phyloP scores from a whole-genome alignment of 2,329 filamentous ascomycete genomes.

The Microascus cirrosus region DNA sequence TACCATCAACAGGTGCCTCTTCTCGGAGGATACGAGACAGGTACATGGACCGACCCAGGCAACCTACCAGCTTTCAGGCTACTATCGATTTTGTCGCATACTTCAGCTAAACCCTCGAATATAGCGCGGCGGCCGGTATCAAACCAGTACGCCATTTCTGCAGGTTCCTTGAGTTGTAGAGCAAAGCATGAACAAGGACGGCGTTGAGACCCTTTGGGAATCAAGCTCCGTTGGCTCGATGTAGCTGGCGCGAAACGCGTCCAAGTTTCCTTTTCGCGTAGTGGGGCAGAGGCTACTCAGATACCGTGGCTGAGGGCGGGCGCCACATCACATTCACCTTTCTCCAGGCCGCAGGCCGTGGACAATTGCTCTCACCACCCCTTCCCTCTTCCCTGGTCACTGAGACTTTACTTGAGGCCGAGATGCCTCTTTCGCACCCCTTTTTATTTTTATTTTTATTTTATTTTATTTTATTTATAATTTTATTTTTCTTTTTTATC shows the following conservation, averaged over 20 bases:
- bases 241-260: background rate
- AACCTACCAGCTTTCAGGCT: slow-evolving; percentile 22
- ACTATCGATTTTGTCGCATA: slow-evolving; percentile 27
- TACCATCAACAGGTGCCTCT: slow-evolving; percentile 1
- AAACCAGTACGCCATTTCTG: slow-evolving; percentile 17
- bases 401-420: too few relatives aligned
- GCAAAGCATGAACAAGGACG: background rate
- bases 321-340: too few relatives aligned
- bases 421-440: too few relatives aligned
- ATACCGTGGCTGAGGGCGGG: background rate
- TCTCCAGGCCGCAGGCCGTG: too few relatives aligned
- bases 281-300: background rate
- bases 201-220: background rate
- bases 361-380: too few relatives aligned
- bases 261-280: background rate
- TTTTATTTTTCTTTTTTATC: too few relatives aligned
- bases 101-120: slow-evolving; percentile 24
- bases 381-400: too few relatives aligned
- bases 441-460: too few relatives aligned
- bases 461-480: too few relatives aligned
- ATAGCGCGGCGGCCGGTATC: slow-evolving; percentile 25
- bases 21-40: background rate
- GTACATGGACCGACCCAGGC: background rate
- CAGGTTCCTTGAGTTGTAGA: background rate
- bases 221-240: too few relatives aligned